These are phyloP conservation scores for Entophlyctis helioformis DNA, from an alignment of 192 early-diverging fungal genomes.

Conservation along the genomic window DNA sequence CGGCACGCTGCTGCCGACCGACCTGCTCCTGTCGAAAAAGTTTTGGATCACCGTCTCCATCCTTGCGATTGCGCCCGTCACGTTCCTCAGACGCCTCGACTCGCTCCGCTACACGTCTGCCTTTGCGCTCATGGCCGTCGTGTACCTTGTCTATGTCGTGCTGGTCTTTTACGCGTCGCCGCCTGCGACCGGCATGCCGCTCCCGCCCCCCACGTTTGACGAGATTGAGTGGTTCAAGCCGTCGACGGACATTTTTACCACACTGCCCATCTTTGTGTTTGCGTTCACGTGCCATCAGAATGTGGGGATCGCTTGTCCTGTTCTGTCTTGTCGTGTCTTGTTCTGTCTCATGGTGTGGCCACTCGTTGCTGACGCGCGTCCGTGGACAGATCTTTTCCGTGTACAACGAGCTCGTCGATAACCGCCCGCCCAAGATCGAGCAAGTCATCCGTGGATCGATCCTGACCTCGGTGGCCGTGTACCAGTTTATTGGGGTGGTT, in stretches of 20 bases:
- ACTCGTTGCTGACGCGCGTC: not conserved
- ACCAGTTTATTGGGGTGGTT: constrained; percentile 74
- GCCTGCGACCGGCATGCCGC: constrained; percentile 17
- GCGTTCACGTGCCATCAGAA: constrained; percentile 93
- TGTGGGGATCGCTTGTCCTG: too few species aligned
- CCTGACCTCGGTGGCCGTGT: constrained; percentile 59
- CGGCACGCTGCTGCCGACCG: too few species aligned
- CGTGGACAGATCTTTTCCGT: constrained; percentile 74
- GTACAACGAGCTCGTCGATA: constrained; percentile 88
- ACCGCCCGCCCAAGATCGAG: constrained; percentile 56
- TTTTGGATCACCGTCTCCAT: constrained; percentile 85
- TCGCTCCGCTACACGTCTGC: constrained; percentile 82
- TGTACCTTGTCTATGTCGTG: constrained; percentile 80
- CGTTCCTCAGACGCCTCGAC: constrained; percentile 74
- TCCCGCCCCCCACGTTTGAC: constrained; percentile 5
- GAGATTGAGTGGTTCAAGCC: constrained; percentile 35
- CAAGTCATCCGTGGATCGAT: constrained; percentile 65
- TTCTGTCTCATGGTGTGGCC: too few species aligned
- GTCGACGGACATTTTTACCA: constrained; percentile 52
- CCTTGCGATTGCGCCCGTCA: constrained; percentile 57
- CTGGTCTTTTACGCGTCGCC: constrained; percentile 35
- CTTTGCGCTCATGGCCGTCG: constrained; percentile 71
- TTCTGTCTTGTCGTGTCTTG: too few species aligned
- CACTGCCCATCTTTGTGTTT: constrained; percentile 84
- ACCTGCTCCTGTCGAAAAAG: too few species aligned